Conservation (phyloP, 306 rosid species). For the Cucumis hystrix region DNA sequence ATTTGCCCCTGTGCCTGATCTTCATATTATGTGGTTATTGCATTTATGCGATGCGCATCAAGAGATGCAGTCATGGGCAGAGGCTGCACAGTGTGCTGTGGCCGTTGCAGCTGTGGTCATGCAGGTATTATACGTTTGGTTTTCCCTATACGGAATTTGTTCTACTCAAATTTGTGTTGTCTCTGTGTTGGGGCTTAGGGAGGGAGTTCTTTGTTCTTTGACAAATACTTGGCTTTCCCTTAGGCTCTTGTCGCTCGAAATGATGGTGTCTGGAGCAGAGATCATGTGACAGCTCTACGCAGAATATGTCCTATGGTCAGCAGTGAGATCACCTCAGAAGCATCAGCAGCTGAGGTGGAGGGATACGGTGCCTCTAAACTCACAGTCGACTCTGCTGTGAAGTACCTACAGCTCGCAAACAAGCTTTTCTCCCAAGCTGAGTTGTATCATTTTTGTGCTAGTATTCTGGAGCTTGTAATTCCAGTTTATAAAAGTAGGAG, state of each 20-base stretch:
- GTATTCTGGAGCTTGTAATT: slow-evolving; percentile 90
- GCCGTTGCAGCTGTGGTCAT: slow-evolving; percentile 97
- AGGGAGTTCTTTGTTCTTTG: neutral
- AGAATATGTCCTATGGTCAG: slow-evolving; percentile 97
- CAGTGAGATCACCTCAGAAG: slow-evolving; percentile 88
- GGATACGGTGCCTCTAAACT: slow-evolving; percentile 97
- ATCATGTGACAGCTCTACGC: slow-evolving; percentile 80
- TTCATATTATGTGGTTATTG: slow-evolving; percentile 98
- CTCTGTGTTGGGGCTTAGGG: neutral
- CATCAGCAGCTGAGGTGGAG: slow-evolving; percentile 96
- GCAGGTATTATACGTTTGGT: slow-evolving; percentile 44
- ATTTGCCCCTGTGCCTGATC: slow-evolving; percentile 98
- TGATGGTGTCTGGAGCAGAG: slow-evolving; percentile 98
- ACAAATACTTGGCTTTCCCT: slow-evolving; percentile 3
- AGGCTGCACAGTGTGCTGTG: slow-evolving; percentile 98
- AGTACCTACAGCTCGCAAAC: slow-evolving; percentile 93
- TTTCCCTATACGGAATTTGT: neutral
- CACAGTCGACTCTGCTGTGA: slow-evolving; percentile 92
- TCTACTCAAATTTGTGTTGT: neutral
- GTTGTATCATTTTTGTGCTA: slow-evolving; percentile 91
- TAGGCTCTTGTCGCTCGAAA: slow-evolving; percentile 97
- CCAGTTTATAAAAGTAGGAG: slow-evolving; percentile 95
- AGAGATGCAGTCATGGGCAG: slow-evolving; percentile 99
- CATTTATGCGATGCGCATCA: slow-evolving; percentile 98
- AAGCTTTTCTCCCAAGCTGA: slow-evolving; percentile 97